Conservation (phyloP, 371 early-diverging fungal species). For the Saksenaea vasiformis region DNA sequence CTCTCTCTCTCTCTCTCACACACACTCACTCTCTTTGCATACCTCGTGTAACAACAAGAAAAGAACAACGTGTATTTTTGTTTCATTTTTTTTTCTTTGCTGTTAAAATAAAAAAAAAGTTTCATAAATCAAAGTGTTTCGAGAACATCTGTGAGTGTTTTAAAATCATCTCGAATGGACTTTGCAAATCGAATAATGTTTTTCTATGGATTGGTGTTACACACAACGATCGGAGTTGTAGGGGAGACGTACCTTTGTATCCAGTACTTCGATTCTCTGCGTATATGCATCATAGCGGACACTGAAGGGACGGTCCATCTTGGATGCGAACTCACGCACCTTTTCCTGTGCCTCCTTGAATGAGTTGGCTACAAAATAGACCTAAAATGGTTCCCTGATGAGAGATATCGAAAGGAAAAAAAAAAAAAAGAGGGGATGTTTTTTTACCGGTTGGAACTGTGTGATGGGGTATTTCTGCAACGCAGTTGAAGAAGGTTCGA, state of each 20-base stretch:
- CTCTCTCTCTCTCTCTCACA: too few relatives aligned
- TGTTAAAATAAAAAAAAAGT: neutral
- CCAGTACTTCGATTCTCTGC: slow-evolving; percentile 89
- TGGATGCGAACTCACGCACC: slow-evolving; percentile 84
- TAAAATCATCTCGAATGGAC: slow-evolving; percentile 61
- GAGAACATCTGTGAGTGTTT: slow-evolving; percentile 56
- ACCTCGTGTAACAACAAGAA: neutral
- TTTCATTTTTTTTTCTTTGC: neutral
- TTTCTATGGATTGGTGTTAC: slow-evolving; percentile 29
- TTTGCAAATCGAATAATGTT: slow-evolving; percentile 67
- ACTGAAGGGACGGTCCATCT: slow-evolving; percentile 82
- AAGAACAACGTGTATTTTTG: neutral
- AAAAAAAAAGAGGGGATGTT: neutral
- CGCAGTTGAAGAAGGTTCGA: slow-evolving; percentile 87
- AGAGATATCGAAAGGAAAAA: neutral
- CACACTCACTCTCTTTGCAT: neutral
- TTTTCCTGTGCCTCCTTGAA: slow-evolving; percentile 93
- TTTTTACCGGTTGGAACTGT: slow-evolving; percentile 83
- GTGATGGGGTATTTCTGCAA: slow-evolving; percentile 90
- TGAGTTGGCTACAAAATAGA: slow-evolving; percentile 94
- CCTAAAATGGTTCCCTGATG: slow-evolving; percentile 13
- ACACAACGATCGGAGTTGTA: neutral
- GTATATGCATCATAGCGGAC: slow-evolving; percentile 92
- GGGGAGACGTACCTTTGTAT: slow-evolving; percentile 52
- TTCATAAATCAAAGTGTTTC: slow-evolving; percentile 37